Conservation (phyloP, 1,139 yeast genomes). For the Taphrina flavorubra region DNA sequence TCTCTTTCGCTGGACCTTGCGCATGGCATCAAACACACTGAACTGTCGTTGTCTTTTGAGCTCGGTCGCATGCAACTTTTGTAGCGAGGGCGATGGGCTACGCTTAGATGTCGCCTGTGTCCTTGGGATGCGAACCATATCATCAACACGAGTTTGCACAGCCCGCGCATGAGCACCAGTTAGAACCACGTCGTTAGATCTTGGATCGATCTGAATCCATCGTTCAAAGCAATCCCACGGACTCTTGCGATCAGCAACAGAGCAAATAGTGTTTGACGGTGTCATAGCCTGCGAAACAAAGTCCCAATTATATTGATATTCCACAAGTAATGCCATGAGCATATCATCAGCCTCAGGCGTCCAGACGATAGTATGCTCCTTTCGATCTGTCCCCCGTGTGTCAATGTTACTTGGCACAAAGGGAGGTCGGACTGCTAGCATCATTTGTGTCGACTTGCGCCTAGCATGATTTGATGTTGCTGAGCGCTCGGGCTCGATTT, state of each 20-base stretch:
- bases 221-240: constrained; percentile 99
- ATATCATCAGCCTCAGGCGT: constrained; percentile 88
- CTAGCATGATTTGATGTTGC: not conserved
- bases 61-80: constrained; percentile 12
- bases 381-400: constrained; percentile 60
- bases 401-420: constrained; percentile 57
- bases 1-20: constrained; percentile 86
- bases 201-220: constrained; percentile 88
- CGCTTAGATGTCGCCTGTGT: constrained; percentile 67
- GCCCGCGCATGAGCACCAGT: constrained; percentile 82
- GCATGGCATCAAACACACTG: constrained; percentile 92
- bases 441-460: constrained; percentile 23
- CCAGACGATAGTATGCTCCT: constrained; percentile 76
- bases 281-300: constrained; percentile 82
- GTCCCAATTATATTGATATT: constrained; percentile 92
- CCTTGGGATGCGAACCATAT: constrained; percentile 49
- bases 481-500: constrained; percentile 7
- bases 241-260: constrained; percentile 91
- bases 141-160: constrained; percentile 92
- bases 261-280: constrained; percentile 66
- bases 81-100: not conserved
- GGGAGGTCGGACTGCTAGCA: constrained; percentile 68
- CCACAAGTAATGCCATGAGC: constrained; percentile 79
- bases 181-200: constrained; percentile 53
- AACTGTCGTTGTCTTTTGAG: constrained; percentile 82